Percentiles rank a stretch among this genome's conserved stretches.
Evolutionary conservation across 2,329 filamentous ascomycete genomes (phyloP).

Genomic region (Aspergillus sp.): DNA sequence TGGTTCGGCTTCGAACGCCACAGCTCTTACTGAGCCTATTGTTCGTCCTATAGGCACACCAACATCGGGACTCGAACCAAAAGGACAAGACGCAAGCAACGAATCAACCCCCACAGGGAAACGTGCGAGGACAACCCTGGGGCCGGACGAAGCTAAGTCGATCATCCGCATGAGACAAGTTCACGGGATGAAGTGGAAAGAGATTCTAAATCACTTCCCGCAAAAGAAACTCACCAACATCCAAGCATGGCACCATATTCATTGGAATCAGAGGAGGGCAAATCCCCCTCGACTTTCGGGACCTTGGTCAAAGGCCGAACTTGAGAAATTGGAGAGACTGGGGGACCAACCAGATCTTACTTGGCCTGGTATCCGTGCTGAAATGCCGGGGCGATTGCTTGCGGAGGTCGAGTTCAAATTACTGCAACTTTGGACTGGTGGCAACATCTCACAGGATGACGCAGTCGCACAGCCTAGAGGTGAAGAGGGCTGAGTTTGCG

Average conservation of each 20-base stretch:
- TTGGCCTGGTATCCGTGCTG: constrained; percentile 29
- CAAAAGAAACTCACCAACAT: constrained; percentile 22
- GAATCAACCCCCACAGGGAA: constrained; percentile 21
- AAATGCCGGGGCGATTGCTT: constrained; percentile 29
- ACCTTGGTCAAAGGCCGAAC: constrained; percentile 31
- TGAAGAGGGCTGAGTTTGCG: not conserved
- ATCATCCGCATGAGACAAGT: constrained; percentile 32
- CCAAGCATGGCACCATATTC: constrained; percentile 26
- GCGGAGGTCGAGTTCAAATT: constrained; percentile 36
- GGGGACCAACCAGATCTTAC: constrained; percentile 28
- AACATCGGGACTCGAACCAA: not conserved
- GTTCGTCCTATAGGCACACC: constrained; percentile 3
- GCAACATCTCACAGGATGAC: constrained; percentile 14
- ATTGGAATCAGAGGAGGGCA: constrained; percentile 29
- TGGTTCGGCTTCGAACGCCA: not conserved
- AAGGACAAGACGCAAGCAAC: not conserved
- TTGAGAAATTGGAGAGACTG: constrained; percentile 24
- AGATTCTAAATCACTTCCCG: constrained; percentile 31
- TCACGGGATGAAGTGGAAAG: constrained; percentile 28
- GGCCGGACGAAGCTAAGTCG: constrained; percentile 33
- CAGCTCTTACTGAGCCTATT: not conserved
- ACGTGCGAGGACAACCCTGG: constrained; percentile 18
- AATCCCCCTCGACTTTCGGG: constrained; percentile 27
- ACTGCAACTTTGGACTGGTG: constrained; percentile 31
- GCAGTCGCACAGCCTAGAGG: not conserved